phyloP scores from a whole-genome alignment of 148 eudicot species.

The Rhododendron henanense region DNA sequence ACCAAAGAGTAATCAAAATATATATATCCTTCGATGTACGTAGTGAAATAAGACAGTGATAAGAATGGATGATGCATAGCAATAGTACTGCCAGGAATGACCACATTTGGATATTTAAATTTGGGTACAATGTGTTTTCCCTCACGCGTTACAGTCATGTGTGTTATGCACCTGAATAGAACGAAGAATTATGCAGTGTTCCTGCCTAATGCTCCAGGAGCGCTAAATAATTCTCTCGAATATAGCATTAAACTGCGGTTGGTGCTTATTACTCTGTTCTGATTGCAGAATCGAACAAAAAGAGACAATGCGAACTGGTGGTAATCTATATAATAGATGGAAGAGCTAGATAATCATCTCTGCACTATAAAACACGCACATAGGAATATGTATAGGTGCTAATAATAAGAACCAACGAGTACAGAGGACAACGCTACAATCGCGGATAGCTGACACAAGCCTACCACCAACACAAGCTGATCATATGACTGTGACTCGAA shows the following conservation, averaged over 20 bases:
- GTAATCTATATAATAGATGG: background rate
- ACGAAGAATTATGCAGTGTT: background rate
- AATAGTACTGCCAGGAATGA: background rate
- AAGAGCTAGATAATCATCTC: background rate
- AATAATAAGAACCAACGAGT: background rate
- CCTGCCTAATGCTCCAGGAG: background rate
- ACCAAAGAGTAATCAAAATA: no score
- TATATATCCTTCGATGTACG: no score
- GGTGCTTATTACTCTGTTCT: background rate
- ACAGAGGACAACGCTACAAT: background rate
- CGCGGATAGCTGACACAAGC: background rate
- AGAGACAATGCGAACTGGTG: background rate
- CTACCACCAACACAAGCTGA: background rate
- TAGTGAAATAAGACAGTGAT: no score
- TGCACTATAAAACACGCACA: background rate
- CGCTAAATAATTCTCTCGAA: background rate
- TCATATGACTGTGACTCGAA: background rate
- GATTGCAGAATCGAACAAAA: background rate
- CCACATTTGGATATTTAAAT: background rate
- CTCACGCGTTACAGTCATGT: background rate
- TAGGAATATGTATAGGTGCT: background rate
- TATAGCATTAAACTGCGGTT: background rate
- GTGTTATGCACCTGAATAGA: background rate
- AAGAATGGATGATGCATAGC: no score
- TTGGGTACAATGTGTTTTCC: background rate